These are phyloP conservation scores for Dipteronia dyeriana DNA, from an alignment of 345 rosid species.

Conservation along the genomic window DNA sequence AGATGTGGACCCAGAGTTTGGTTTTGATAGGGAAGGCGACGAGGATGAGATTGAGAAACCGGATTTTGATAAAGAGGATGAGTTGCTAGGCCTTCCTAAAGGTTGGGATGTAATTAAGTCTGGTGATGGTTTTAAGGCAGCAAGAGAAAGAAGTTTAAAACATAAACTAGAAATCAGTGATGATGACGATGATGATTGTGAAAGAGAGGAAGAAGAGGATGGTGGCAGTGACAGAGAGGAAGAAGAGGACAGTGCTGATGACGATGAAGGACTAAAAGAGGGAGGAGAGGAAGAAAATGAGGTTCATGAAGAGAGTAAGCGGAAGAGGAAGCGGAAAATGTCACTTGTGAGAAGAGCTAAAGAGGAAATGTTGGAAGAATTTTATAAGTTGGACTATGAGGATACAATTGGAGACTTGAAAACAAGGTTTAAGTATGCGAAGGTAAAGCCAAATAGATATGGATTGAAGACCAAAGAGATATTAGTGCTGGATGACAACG, in stretches of 20 bases:
- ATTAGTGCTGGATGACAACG: slow-evolving; percentile 59
- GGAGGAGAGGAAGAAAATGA: slow-evolving; percentile 20
- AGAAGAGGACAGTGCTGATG: slow-evolving; percentile 22
- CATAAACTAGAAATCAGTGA: slow-evolving; percentile 31
- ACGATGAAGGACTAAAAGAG: slow-evolving; percentile 17
- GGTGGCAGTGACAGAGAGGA: slow-evolving; percentile 22
- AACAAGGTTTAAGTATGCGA: slow-evolving; percentile 86
- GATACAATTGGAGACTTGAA: slow-evolving; percentile 81
- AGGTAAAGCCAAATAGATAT: slow-evolving; percentile 62
- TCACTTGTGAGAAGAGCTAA: slow-evolving; percentile 63
- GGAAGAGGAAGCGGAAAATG: slow-evolving; percentile 69
- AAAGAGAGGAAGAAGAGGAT: too few relatives aligned
- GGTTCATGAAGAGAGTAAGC: slow-evolving; percentile 44
- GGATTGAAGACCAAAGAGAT: slow-evolving; percentile 65
- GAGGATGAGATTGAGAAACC: slow-evolving; percentile 62
- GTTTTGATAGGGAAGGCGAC: slow-evolving; percentile 46
- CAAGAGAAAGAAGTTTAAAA: slow-evolving; percentile 57
- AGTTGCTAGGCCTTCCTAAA: slow-evolving; percentile 74
- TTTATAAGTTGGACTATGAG: slow-evolving; percentile 89
- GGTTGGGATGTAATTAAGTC: slow-evolving; percentile 60
- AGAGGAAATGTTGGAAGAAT: slow-evolving; percentile 84
- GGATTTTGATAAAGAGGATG: slow-evolving; percentile 84
- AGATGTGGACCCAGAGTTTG: slow-evolving; percentile 51
- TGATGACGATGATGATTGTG: slow-evolving; percentile 26
- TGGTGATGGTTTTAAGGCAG: slow-evolving; percentile 60